Percentiles rank a stretch among this genome's conserved stretches.
These are phyloP conservation scores for Microdochium trichocladiopsis DNA, from an alignment of 2,329 filamentous ascomycete species.

Conservation along the genomic window DNA sequence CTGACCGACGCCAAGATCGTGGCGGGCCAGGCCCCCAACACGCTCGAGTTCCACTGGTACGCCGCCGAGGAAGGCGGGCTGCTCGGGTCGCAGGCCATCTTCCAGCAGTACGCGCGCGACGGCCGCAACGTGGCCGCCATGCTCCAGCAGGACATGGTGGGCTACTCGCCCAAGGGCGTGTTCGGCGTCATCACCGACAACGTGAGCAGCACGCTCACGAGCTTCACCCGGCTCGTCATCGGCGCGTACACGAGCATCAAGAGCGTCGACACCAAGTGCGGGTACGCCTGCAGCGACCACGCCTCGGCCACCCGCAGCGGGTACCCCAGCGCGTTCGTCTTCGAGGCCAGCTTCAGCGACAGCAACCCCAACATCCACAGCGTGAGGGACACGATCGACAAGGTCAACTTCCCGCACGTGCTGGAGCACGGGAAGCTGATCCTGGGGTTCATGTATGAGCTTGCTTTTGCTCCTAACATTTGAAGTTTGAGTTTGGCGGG, in stretches of 20 bases:
- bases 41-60: conserved; percentile 83
- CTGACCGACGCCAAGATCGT: conserved; percentile 56
- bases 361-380: conserved; percentile 67
- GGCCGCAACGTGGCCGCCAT: conserved; percentile 29
- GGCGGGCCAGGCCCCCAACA: conserved; percentile 59
- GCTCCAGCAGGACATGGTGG: conserved; percentile 37
- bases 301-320: conserved; percentile 60
- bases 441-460: conserved; percentile 38
- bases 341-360: conserved; percentile 52
- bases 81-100: conserved; percentile 58
- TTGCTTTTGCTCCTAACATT: conserved; percentile 19
- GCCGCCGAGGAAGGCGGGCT: conserved; percentile 75
- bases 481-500: background rate
- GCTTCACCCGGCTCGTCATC: conserved; percentile 29
- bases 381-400: conserved; percentile 63
- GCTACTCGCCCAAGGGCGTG: conserved; percentile 21
- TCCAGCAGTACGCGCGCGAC: conserved; percentile 24
- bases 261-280: conserved; percentile 40
- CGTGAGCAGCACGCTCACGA: conserved; percentile 24
- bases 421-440: conserved; percentile 52
- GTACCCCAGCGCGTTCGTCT: conserved; percentile 59
- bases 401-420: conserved; percentile 60
- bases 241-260: conserved; percentile 28
- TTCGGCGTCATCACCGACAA: conserved; percentile 33
- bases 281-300: conserved; percentile 60